A percentile compares a stretch with the other conserved stretches of the same genome.
Evolutionary conservation across 371 early-diverging fungal genomes (phyloP).

Genomic region (Mucor lusitanicus): DNA sequence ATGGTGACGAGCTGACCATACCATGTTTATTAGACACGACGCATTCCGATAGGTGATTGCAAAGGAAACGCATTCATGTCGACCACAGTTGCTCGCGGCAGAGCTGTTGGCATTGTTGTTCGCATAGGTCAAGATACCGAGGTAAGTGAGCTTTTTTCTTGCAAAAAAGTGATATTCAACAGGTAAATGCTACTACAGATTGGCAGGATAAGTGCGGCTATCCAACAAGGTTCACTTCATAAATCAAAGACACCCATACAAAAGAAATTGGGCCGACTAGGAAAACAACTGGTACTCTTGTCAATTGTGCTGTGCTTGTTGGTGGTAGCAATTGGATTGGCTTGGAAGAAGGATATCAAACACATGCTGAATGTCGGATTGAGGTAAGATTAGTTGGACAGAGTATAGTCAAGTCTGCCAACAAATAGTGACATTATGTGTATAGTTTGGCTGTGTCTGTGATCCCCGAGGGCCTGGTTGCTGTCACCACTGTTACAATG

Average conservation of each 20-base stretch:
- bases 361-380: slow-evolving; percentile 58
- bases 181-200: not conserved
- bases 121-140: slow-evolving; percentile 81
- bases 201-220: slow-evolving; percentile 83
- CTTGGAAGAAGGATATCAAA: slow-evolving; percentile 59
- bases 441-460: slow-evolving; percentile 80
- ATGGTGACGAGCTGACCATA: not conserved
- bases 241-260: slow-evolving; percentile 76
- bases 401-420: not conserved
- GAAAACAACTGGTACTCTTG: slow-evolving; percentile 10
- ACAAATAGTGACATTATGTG: too few species aligned
- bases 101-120: slow-evolving; percentile 80
- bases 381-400: not conserved
- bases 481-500: slow-evolving; percentile 71
- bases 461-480: slow-evolving; percentile 93
- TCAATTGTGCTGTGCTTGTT: not conserved
- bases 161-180: too few species aligned
- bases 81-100: slow-evolving; percentile 71
- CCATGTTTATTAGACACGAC: slow-evolving; percentile 47
- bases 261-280: slow-evolving; percentile 63
- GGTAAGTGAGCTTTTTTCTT: slow-evolving; percentile 51
- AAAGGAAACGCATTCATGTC: slow-evolving; percentile 74
- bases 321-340: not conserved
- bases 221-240: slow-evolving; percentile 63
- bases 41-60: slow-evolving; percentile 72